Evolutionary conservation across 228 moss, liverwort and hornwort species (phyloP).

Genomic region (Sphagnum magellanicum): DNA sequence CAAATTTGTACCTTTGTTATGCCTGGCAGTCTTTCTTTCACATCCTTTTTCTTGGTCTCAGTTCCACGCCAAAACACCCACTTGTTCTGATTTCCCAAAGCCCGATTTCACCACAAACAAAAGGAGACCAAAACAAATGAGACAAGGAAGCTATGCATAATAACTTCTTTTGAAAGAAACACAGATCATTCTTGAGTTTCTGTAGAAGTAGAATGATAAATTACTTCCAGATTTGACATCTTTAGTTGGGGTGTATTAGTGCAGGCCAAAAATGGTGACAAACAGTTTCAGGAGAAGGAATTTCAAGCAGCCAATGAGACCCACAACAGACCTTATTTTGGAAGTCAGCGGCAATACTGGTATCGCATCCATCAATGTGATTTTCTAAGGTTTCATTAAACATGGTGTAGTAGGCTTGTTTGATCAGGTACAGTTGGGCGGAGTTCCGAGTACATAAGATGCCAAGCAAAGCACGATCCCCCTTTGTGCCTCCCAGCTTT

Average conservation of each 20-base stretch:
- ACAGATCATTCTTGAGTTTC: no score
- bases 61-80: slow-evolving; percentile 37
- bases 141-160: no score
- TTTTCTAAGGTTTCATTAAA: slow-evolving; percentile 38
- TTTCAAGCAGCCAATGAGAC: not conserved
- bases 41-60: slow-evolving; percentile 23
- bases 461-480: slow-evolving; percentile 28
- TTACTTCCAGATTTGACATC: no score
- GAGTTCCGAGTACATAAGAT: slow-evolving; percentile 16
- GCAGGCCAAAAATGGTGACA: no score
- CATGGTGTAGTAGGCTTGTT: slow-evolving; percentile 34
- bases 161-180: no score
- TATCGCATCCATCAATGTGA: slow-evolving; percentile 28
- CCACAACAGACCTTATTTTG: slow-evolving; percentile 16
- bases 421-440: slow-evolving; percentile 30
- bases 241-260: no score
- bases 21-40: slow-evolving; percentile 19
- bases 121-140: no score
- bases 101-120: no score
- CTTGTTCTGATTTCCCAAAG: slow-evolving; percentile 14
- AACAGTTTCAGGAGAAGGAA: not conserved
- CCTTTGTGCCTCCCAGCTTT: slow-evolving; percentile 2
- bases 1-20: slow-evolving; percentile 29
- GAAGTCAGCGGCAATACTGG: not conserved
- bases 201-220: no score